Conservation (phyloP, 1,284 basidiomycete genomes). For the Hymenochaete sp. region DNA sequence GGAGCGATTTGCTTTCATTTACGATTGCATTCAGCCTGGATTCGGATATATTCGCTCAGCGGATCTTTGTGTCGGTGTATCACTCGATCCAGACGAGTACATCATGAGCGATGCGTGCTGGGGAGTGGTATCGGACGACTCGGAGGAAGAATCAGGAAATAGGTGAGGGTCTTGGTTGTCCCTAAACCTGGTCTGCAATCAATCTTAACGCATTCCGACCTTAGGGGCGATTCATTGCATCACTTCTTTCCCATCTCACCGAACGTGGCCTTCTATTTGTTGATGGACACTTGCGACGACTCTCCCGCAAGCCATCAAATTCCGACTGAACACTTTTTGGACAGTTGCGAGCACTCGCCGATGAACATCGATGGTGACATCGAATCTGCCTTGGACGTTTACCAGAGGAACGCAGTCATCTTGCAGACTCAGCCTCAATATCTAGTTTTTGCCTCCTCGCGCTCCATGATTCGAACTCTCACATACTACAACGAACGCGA, state of each 20-base stretch:
- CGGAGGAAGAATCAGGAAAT: too few species aligned
- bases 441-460: conserved; percentile 44
- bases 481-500: conserved; percentile 27
- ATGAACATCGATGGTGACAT: conserved; percentile 34
- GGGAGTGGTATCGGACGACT: conserved; percentile 35
- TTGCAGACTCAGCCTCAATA: conserved; percentile 39
- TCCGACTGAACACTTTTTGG: conserved; percentile 3
- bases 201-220: not conserved
- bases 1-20: conserved; percentile 8
- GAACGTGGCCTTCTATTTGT: conserved; percentile 41
- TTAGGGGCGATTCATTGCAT: conserved; percentile 30
- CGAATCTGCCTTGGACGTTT: conserved; percentile 41
- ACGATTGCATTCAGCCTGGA: conserved; percentile 21
- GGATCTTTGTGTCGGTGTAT: conserved; percentile 31
- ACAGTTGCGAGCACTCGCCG: not conserved
- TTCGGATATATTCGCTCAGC: conserved; percentile 27
- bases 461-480: conserved; percentile 37
- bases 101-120: conserved; percentile 36
- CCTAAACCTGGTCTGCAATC: conserved; percentile 1
- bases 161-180: conserved; percentile 5
- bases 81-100: conserved; percentile 37
- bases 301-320: not conserved
- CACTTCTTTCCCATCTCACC: conserved; percentile 47
- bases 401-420: conserved; percentile 47
- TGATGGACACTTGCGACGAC: conserved; percentile 23